Base-by-base conservation (phyloP, 179 eudicot genomes). In the Heliamphora pulchella region DNA sequence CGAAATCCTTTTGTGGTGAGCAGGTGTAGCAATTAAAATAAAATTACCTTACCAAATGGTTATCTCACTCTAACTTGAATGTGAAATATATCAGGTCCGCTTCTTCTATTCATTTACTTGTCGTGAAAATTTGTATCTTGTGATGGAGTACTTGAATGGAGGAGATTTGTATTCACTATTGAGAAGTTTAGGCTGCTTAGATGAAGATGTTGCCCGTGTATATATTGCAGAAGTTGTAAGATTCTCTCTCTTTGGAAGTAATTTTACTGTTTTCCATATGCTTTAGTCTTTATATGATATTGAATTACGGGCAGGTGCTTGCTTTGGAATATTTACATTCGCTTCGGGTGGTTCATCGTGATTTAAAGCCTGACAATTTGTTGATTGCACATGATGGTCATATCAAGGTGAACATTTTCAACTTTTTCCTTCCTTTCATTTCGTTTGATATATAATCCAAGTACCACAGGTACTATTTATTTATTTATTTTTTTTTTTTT, bases 1-100 rank as follows among this genome's bases (percentile, higher is more conserved):
- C 94, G 98, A 80, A 94, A 96, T 85, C 99, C 98, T 87, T 96
- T 94, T 90, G 99, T 96, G 97, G 99, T 96, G 89, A 94, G 99
- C 83, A 77, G 75, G 71, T 81, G 72, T 83, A 79, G 64, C 81
- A 82, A 76, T 61, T 51, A 69, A 75, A 80, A 73, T 50, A 83
- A 80, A n/a, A 74, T 57, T 50, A 46, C 14, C 50, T 63, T 63
- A 62, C 43, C 47, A 79, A 75, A 80, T 61, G 57, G 31, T 79
- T 65, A 50, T 80, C 61, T 70, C 44, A 4, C 81, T 77, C 79
- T 87, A 71, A 89, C 79, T 58, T 82, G 67, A 58, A 43, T 39
- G 79, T 71, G 31, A 47, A 57, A 5, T 82, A 62, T 84, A 50
- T 72, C 91, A 96, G 99, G 99, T 96, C 72, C 98, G 99, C 67